phyloP scores from a whole-genome alignment of 176 grass and related monocot genomes.

The Chloris gayana region DNA sequence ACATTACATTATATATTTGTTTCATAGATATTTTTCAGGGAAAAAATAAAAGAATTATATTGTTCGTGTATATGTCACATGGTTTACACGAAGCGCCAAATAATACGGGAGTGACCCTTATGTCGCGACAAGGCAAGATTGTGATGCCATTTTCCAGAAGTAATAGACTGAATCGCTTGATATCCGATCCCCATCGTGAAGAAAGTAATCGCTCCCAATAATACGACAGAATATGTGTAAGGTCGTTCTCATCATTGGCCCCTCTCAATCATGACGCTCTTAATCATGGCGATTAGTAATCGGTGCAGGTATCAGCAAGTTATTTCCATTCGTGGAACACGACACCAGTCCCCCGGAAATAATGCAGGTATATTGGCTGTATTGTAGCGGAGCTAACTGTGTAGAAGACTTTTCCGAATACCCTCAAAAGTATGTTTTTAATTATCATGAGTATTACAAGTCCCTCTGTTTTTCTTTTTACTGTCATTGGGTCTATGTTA shows the following conservation, averaged over 20 bases:
- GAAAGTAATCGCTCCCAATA: too few relatives aligned
- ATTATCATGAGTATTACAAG: too few relatives aligned
- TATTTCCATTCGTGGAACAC: not conserved
- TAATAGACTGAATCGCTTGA: not conserved
- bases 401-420: too few relatives aligned
- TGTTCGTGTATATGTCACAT: not conserved
- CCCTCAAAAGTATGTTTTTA: too few relatives aligned
- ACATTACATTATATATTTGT: too few relatives aligned
- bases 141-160: not conserved
- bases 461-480: too few relatives aligned
- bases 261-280: not conserved
- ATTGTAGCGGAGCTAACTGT: not conserved
- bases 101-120: not conserved
- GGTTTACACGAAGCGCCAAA: not conserved
- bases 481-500: too few relatives aligned
- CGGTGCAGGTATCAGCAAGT: not conserved
- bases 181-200: not conserved
- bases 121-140: not conserved
- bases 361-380: not conserved
- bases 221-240: not conserved
- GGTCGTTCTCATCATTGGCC: not conserved
- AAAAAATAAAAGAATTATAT: too few relatives aligned
- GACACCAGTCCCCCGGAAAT: not conserved
- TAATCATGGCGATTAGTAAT: not conserved
- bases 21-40: too few relatives aligned